Percentiles rank a stretch among this genome's conserved stretches.
Conservation (phyloP, 495 filamentous ascomycete species). For the Haplographium delicatum region DNA sequence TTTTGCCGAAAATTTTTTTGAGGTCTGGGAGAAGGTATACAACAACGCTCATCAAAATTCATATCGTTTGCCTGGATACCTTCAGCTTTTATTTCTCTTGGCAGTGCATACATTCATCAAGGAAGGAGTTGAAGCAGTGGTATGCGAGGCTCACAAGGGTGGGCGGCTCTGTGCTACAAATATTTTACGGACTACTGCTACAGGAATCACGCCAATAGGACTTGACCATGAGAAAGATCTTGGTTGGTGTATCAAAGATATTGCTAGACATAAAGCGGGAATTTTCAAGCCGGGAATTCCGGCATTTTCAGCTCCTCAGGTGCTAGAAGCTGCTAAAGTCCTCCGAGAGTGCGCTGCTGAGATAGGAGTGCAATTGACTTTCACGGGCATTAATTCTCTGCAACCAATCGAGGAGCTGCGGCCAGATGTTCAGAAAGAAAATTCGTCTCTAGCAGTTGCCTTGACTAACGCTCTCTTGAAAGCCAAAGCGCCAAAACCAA, state of each 20-base stretch:
- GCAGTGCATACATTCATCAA: conserved; percentile 39
- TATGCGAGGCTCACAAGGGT: conserved; percentile 46
- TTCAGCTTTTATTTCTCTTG: conserved; percentile 47
- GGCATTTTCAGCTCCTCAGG: conserved; percentile 31
- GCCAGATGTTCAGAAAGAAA: conserved; percentile 69
- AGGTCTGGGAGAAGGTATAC: not conserved
- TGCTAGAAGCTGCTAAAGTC: conserved; percentile 4
- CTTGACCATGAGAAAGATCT: conserved; percentile 47
- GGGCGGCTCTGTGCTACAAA: conserved; percentile 49
- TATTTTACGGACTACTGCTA: conserved; percentile 26
- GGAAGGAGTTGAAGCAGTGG: conserved; percentile 36
- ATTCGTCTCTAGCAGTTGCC: conserved; percentile 78
- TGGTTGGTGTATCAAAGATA: conserved; percentile 39
- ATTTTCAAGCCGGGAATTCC: conserved; percentile 37
- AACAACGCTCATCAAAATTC: not conserved
- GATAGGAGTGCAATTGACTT: conserved; percentile 4
- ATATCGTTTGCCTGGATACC: conserved; percentile 48
- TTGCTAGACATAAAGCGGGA: conserved; percentile 51
- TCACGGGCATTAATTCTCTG: conserved; percentile 10
- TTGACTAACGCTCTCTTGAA: conserved; percentile 59
- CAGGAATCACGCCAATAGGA: conserved; percentile 41
- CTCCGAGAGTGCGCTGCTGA: conserved; percentile 20
- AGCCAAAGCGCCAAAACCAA: conserved; percentile 24
- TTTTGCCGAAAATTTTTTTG: not conserved
- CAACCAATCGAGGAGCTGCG: conserved; percentile 47